These are phyloP conservation scores for Skeletonema marinoi DNA, from an alignment of 108 stramenopile genomes.

Conservation along the genomic window DNA sequence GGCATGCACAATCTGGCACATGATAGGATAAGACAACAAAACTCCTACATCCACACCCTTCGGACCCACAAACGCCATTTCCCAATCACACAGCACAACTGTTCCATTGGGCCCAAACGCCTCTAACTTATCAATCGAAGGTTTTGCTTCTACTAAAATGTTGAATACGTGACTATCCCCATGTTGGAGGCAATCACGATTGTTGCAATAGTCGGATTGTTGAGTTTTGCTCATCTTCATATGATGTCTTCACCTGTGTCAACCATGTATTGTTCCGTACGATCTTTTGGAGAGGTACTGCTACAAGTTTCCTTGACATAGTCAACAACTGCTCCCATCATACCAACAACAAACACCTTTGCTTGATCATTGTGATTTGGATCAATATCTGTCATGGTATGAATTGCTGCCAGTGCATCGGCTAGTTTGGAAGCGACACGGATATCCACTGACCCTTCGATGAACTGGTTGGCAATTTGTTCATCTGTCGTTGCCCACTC, in stretches of 20 bases:
- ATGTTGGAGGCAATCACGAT: conserved; percentile 41
- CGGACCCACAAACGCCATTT: conserved; percentile 29
- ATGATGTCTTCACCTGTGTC: conserved; percentile 3
- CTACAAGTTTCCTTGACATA: conserved; percentile 6
- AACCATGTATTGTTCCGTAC: conserved; percentile 25
- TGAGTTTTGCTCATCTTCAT: conserved; percentile 19
- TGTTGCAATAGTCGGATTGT: conserved; percentile 7
- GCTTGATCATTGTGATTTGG: conserved; percentile 45
- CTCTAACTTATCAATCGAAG: conserved; percentile 36
- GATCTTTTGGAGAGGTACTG: conserved; percentile 9
- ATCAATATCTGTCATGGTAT: conserved; percentile 39
- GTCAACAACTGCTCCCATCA: conserved; percentile 3
- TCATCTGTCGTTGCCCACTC: conserved; percentile 52
- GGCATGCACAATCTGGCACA: conserved; percentile 3
- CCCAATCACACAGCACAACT: conserved; percentile 47
- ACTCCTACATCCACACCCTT: conserved; percentile 5
- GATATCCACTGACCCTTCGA: conserved; percentile 54
- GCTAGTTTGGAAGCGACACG: conserved; percentile 49
- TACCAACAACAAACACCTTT: conserved; percentile 9
- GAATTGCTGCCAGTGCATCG: conserved; percentile 42
- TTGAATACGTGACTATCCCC: conserved; percentile 58
- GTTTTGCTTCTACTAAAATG: no score
- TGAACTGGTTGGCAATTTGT: conserved; percentile 49
- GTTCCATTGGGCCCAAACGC: conserved; percentile 28
- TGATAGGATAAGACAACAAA: not conserved